phyloP scores from a whole-genome alignment of 2,329 filamentous ascomycete genomes.

The Colletotrichum lindemuthianum region DNA sequence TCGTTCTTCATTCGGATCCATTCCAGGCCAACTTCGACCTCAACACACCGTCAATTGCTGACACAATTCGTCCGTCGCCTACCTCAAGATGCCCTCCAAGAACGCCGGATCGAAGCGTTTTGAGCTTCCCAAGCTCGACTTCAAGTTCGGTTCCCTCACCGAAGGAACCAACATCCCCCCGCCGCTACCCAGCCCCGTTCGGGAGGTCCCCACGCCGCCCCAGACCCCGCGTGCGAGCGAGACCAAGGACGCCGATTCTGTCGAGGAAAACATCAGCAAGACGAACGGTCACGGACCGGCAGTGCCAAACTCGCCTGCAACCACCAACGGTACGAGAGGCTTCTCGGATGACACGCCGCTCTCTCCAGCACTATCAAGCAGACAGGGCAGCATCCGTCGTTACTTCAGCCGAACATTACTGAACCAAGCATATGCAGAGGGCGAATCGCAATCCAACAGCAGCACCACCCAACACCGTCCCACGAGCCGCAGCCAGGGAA shows the following conservation, averaged over 20 bases:
- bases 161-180: constrained; percentile 71
- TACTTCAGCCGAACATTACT: constrained; percentile 66
- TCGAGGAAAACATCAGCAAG: constrained; percentile 37
- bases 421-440: constrained; percentile 63
- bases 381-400: constrained; percentile 66
- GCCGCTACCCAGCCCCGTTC: constrained; percentile 64
- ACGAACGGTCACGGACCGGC: constrained; percentile 37
- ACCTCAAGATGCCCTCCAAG: constrained; percentile 24
- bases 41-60: constrained; percentile 30
- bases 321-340: constrained; percentile 56
- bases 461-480: constrained; percentile 52
- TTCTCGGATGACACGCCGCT: constrained; percentile 60
- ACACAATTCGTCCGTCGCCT: constrained; percentile 15
- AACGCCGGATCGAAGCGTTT: constrained; percentile 51
- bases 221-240: constrained; percentile 43
- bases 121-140: constrained; percentile 66
- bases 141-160: constrained; percentile 68
- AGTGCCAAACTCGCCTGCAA: constrained; percentile 35
- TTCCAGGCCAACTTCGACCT: constrained; percentile 19
- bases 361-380: constrained; percentile 62
- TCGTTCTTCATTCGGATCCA: constrained; percentile 19
- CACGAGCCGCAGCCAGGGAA: constrained; percentile 60
- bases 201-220: constrained; percentile 58
- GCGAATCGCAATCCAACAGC: constrained; percentile 54
- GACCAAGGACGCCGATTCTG: constrained; percentile 39